A percentile compares a stretch with the other conserved stretches of the same genome.
phyloP scores from a whole-genome alignment of 495 filamentous ascomycete species.

The Neurospora cerealis region DNA sequence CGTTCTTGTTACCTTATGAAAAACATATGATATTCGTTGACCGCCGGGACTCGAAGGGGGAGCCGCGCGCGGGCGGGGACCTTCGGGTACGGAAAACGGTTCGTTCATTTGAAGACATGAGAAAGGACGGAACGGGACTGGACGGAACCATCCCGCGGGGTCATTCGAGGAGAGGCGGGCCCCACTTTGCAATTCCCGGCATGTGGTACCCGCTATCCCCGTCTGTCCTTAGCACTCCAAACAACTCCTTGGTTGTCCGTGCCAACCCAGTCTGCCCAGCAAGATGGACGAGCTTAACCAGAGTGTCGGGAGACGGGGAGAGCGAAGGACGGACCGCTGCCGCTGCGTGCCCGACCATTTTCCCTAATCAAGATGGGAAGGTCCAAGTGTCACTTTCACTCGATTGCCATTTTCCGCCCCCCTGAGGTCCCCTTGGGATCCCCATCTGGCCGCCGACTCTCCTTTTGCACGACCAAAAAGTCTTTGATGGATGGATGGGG shows the following conservation, averaged over 20 bases:
- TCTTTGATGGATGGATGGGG: background rate
- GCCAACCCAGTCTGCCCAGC: background rate
- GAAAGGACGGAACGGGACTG: background rate
- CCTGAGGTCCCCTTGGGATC: background rate
- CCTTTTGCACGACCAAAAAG: background rate
- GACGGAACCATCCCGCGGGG: background rate
- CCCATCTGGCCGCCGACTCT: background rate
- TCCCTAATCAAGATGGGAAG: background rate
- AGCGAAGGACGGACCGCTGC: background rate
- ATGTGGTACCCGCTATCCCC: background rate
- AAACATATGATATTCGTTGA: background rate
- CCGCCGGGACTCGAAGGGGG: background rate
- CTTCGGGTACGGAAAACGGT: background rate
- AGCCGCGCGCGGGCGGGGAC: background rate
- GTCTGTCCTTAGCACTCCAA: background rate
- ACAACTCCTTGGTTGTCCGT: background rate
- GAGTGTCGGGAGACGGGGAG: background rate
- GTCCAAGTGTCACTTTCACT: constrained; percentile 1
- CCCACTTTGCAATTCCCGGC: background rate
- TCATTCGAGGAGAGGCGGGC: background rate
- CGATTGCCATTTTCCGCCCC: background rate
- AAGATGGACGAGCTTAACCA: constrained; percentile 4
- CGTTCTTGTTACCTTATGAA: background rate
- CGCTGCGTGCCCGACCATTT: background rate
- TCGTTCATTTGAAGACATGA: background rate